Evolutionary conservation across 306 rosid genomes (phyloP).

Genomic region (Canavalia gladiata): DNA sequence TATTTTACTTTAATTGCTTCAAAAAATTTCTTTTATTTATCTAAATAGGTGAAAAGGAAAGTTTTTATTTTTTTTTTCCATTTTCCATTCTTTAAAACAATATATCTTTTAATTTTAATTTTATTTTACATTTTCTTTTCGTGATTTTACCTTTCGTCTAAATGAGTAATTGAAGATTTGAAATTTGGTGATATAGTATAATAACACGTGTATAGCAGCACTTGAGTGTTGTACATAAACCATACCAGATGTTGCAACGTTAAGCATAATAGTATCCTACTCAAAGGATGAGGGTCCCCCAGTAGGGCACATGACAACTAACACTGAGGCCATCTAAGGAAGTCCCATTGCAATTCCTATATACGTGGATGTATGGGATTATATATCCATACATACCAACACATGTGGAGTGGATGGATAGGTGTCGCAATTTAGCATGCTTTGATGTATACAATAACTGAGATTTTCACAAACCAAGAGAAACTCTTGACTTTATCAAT

Average conservation of each 20-base stretch:
- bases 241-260: not conserved
- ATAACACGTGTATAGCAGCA: not conserved
- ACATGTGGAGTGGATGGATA: not conserved
- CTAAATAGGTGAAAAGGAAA: too few species aligned
- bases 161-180: too few species aligned
- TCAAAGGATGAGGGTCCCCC: not conserved
- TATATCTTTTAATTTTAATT: too few species aligned
- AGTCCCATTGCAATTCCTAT: not conserved
- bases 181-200: too few species aligned
- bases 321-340: not conserved
- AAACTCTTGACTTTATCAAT: not conserved
- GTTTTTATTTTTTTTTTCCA: too few species aligned
- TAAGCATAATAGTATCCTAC: not conserved
- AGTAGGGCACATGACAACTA: slow-evolving; percentile 7
- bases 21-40: too few species aligned
- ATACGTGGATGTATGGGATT: not conserved
- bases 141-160: too few species aligned
- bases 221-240: not conserved
- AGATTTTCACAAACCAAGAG: not conserved
- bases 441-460: not conserved
- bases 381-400: not conserved
- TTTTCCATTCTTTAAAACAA: too few species aligned
- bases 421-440: not conserved
- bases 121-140: too few species aligned
- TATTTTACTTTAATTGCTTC: too few species aligned